phyloP scores from a whole-genome alignment of 192 early-diverging fungal genomes.

The Allomyces javanicus region DNA sequence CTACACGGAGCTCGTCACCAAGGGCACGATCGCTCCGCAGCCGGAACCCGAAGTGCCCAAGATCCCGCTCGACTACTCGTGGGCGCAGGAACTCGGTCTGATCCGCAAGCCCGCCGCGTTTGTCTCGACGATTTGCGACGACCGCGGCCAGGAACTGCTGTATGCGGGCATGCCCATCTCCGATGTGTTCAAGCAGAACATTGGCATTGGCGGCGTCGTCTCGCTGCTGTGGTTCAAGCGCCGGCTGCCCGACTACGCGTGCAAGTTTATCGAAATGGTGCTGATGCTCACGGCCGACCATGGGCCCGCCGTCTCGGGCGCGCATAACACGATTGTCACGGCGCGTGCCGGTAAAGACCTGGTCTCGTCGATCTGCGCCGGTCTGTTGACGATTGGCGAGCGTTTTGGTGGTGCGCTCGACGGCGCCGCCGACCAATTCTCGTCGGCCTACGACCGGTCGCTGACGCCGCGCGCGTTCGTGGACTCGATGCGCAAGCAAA shows the following conservation, averaged over 20 bases:
- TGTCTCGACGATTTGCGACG: conserved; percentile 96
- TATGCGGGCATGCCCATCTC: conserved; percentile 98
- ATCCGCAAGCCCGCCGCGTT: conserved; percentile 96
- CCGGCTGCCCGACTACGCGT: conserved; percentile 78
- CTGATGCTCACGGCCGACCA: conserved; percentile 99
- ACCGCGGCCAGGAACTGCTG: conserved; percentile 94
- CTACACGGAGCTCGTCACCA: conserved; percentile 54
- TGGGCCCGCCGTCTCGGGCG: conserved; percentile 92
- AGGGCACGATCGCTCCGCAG: conserved; percentile 43
- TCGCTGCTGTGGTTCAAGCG: conserved; percentile 98
- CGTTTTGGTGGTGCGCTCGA: conserved; percentile 95
- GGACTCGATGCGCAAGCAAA: conserved; percentile 76
- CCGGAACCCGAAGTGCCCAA: conserved; percentile 87
- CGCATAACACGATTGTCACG: conserved; percentile 74
- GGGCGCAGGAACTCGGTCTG: conserved; percentile 95
- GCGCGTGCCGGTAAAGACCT: conserved; percentile 96
- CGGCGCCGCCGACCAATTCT: conserved; percentile 84
- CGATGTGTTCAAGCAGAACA: conserved; percentile 95
- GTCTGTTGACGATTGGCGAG: conserved; percentile 92
- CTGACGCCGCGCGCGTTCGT: conserved; percentile 88
- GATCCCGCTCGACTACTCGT: conserved; percentile 97
- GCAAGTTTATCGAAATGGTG: conserved; percentile 98
- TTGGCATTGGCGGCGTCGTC: conserved; percentile 94
- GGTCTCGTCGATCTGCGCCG: conserved; percentile 81
- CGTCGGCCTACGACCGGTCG: conserved; percentile 77